phyloP scores from a whole-genome alignment of 2,329 filamentous ascomycete genomes.

The Aspergillus fumigatiaffinis region DNA sequence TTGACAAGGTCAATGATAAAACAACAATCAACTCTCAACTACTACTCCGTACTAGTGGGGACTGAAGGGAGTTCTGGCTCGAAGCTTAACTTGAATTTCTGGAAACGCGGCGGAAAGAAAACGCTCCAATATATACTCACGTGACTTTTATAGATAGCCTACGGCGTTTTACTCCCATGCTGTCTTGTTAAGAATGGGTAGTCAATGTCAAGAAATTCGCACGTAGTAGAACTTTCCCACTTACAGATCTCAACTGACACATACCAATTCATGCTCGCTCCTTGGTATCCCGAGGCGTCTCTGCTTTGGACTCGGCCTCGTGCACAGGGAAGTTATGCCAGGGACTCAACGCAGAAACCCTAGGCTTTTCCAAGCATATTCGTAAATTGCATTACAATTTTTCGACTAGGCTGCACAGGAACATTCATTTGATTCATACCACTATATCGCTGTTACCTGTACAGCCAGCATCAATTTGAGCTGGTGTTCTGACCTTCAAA shows the following conservation, averaged over 20 bases:
- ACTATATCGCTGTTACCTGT: neutral
- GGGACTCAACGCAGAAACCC: neutral
- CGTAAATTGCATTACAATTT: neutral
- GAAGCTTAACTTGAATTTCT: conserved; percentile 18
- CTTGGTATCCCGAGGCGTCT: neutral
- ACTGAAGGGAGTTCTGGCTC: conserved; percentile 3
- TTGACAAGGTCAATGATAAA: neutral
- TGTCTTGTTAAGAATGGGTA: neutral
- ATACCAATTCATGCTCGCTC: neutral
- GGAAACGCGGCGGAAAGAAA: conserved; percentile 20
- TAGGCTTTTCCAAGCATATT: neutral
- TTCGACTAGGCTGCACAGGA: neutral
- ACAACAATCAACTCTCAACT: neutral
- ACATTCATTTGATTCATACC: neutral
- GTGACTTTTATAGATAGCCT: conserved; percentile 8
- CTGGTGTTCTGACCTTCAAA: neutral
- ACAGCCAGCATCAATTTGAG: neutral
- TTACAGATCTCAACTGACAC: neutral
- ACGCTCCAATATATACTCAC: conserved; percentile 14
- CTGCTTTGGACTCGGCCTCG: neutral
- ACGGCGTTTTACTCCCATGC: neutral
- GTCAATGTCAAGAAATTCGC: neutral
- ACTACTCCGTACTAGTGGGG: conserved; percentile 1
- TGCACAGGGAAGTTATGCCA: neutral
- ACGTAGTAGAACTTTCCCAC: neutral